Conservation (phyloP, 495 filamentous ascomycete genomes). For the Barbatosphaeria neglecta region DNA sequence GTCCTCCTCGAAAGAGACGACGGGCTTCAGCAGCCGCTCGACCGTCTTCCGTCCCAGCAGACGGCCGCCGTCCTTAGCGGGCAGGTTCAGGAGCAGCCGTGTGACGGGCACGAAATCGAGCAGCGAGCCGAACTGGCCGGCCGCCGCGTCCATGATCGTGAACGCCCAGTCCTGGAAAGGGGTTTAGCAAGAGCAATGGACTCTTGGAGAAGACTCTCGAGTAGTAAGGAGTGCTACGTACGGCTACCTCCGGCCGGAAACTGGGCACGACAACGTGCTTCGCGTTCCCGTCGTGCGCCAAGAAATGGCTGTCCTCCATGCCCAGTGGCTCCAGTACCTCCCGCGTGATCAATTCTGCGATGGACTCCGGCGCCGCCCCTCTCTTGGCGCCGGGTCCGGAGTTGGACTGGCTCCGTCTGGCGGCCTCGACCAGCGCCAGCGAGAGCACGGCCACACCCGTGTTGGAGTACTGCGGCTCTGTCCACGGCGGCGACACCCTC, state of each 20-base stretch:
- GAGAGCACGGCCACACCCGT: neutral
- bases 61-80: neutral
- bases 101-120: neutral
- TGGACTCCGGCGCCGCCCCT: neutral
- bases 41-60: neutral
- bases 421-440: neutral
- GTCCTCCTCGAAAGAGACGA: neutral
- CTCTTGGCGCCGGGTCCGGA: no score
- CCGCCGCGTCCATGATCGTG: neutral
- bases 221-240: neutral
- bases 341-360: neutral
- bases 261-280: neutral
- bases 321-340: neutral
- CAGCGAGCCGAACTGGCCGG: neutral
- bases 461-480: neutral
- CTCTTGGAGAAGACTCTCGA: no score
- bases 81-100: neutral
- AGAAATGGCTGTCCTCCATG: neutral
- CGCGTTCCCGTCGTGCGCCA: neutral
- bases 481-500: neutral
- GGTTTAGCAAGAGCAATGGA: no score
- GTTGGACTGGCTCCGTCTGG: neutral
- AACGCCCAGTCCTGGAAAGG: neutral
- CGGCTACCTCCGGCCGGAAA: neutral
- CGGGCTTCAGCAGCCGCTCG: neutral